Base-by-base conservation (phyloP, 192 early-diverging fungal genomes). In the Backusella mclennaniae region DNA sequence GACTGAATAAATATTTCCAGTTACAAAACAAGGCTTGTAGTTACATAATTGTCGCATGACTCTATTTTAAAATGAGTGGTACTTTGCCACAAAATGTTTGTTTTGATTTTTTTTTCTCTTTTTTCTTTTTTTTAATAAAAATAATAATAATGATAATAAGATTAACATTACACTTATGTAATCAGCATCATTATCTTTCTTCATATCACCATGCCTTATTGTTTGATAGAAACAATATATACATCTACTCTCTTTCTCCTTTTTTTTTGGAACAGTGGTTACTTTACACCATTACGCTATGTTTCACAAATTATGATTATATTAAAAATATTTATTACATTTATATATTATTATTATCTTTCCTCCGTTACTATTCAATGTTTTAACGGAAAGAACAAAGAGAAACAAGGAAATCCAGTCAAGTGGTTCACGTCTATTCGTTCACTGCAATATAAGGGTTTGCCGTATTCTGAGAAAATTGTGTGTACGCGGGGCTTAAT, bases 1-100 rank as follows among this genome's bases (percentile, higher is more conserved):
- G n/a, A 36, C 39, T 69, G 31, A 41, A 69, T 23, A 35, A 35
- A 68, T 36, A 31, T 69, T 41, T 69, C 35, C 67, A 19, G 67
- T 19, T 68, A 35, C 35, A 68, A 36, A 33, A 23, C 21, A 41
- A 42, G 68, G 39, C 68, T 39, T 69, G 26, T 69, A 38, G 31
- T 69, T 39, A 41, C 39, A 42, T 42, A 39, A 41, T 71, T 35
- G 69, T 71, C 23, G 69, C 53, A 59, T 59, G 53, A 59, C 23
- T 71, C 19, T 26, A n/a, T 35, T 35, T 71, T 23, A 41, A 41
- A 71, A 71, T 39, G 69, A 71, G 38, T 71, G 4, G 23, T 26
- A 39, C 35, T 39, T 71, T 36, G 38, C 38, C 35, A 71, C 21
- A 36, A 35, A 68, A 36, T 68, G 35, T n/a, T 68, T 42, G 39